A percentile compares a stretch with the other conserved stretches of the same genome.
Evolutionary conservation across 805 yeast species (phyloP).

Genomic region (Lachancea meyersii): DNA sequence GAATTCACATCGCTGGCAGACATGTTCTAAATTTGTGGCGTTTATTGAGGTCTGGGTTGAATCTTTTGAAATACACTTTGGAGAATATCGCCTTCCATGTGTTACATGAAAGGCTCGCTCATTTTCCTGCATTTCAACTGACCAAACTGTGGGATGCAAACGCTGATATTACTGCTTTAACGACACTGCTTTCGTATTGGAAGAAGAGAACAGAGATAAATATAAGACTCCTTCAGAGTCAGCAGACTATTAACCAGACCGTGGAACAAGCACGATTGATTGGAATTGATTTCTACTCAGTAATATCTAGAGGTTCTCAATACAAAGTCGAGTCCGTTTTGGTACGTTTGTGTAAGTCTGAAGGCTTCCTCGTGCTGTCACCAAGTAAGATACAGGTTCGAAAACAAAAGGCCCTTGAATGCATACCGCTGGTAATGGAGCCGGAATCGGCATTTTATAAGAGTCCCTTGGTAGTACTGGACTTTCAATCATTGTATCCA

Average conservation of each 20-base stretch:
- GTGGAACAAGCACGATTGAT: constrained; percentile 78
- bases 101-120: constrained; percentile 64
- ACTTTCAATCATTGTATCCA: constrained; percentile 91
- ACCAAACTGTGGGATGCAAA: constrained; percentile 40
- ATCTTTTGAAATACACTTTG: constrained; percentile 59
- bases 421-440: constrained; percentile 88
- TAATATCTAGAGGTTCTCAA: constrained; percentile 87
- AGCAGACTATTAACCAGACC: constrained; percentile 63
- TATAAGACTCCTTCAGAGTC: constrained; percentile 44
- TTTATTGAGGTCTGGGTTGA: constrained; percentile 53
- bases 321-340: constrained; percentile 86
- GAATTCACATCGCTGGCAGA: constrained; percentile 65
- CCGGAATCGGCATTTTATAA: constrained; percentile 81
- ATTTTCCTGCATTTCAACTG: constrained; percentile 43
- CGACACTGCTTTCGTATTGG: constrained; percentile 43
- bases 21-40: constrained; percentile 87
- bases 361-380: constrained; percentile 64
- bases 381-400: constrained; percentile 79
- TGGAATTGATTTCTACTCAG: constrained; percentile 87
- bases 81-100: constrained; percentile 71
- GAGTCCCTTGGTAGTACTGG: constrained; percentile 83
- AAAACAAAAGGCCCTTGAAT: constrained; percentile 77
- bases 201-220: constrained; percentile 40
- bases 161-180: constrained; percentile 25
- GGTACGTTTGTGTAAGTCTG: constrained; percentile 66